These are phyloP conservation scores for Pleurotus tuber-regium DNA, from an alignment of 768 basidiomycete genomes.

Conservation along the genomic window DNA sequence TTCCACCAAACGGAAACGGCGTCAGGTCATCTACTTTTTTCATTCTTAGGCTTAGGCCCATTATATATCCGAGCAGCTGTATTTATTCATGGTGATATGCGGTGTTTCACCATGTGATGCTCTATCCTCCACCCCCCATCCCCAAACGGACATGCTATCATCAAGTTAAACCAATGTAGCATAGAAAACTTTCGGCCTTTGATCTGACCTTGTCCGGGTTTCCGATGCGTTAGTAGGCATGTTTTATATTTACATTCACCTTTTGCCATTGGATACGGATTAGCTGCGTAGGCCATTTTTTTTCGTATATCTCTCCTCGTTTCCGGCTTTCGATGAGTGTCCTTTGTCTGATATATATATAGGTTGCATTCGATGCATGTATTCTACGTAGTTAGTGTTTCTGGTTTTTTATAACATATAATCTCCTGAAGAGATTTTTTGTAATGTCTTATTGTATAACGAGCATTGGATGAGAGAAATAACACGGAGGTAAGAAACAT, in stretches of 20 bases:
- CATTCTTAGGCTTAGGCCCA: too few relatives aligned
- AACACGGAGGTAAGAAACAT: not conserved
- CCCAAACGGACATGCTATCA: too few relatives aligned
- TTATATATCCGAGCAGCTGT: too few relatives aligned
- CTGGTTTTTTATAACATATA: too few relatives aligned
- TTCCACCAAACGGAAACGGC: too few relatives aligned
- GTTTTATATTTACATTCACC: not conserved
- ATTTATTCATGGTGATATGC: too few relatives aligned
- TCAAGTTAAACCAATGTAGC: not conserved
- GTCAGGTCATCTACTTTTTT: too few relatives aligned
- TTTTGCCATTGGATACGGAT: not conserved
- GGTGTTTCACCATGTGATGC: too few relatives aligned
- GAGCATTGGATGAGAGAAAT: not conserved
- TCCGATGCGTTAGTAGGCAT: not conserved
- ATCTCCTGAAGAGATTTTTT: too few relatives aligned
- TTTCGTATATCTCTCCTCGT: not conserved
- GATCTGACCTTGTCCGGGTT: not conserved
- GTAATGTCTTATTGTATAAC: not conserved
- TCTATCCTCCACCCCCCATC: too few relatives aligned
- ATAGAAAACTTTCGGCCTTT: not conserved
- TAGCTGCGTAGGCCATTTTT: not conserved
- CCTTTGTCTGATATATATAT: too few relatives aligned
- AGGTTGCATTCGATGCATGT: not conserved
- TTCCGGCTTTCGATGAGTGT: too few relatives aligned
- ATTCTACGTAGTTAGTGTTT: not conserved